Evolutionary conservation across 169 alveolate genomes (phyloP).

Genomic region (Cryptosporidium ubiquitum): DNA sequence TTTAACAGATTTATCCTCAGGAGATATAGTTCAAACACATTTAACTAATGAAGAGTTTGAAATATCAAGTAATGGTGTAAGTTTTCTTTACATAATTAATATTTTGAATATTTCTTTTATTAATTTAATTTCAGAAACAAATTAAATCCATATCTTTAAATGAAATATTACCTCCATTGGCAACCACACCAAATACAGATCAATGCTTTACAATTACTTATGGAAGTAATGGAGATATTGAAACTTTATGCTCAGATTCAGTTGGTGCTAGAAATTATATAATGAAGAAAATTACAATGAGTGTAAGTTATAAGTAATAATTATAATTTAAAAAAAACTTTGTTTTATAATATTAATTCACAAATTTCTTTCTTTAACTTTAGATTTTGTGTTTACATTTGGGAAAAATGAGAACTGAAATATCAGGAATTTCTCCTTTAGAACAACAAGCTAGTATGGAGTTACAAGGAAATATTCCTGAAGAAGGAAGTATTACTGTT

Average conservation of each 20-base stretch:
- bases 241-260: constrained; percentile 60
- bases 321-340: no score
- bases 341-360: no score
- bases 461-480: constrained; percentile 56
- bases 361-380: background rate
- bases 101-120: background rate
- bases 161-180: constrained; percentile 43
- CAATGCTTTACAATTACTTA: constrained; percentile 56
- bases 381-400: constrained; percentile 54
- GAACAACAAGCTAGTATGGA: constrained; percentile 70
- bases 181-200: constrained; percentile 62
- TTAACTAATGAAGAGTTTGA: constrained; percentile 42
- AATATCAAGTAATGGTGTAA: constrained; percentile 42
- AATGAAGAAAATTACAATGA: constrained; percentile 69
- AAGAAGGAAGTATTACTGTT: constrained; percentile 56
- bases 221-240: constrained; percentile 15
- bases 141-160: constrained; percentile 31
- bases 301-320: constrained; percentile 69
- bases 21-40: constrained; percentile 43
- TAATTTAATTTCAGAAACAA: background rate
- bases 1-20: constrained; percentile 38
- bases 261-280: constrained; percentile 68
- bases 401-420: constrained; percentile 69
- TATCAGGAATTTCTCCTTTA: constrained; percentile 63
- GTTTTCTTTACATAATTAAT: background rate